Conservation (phyloP, 306 rosid genomes). For the Alnus rubra region DNA sequence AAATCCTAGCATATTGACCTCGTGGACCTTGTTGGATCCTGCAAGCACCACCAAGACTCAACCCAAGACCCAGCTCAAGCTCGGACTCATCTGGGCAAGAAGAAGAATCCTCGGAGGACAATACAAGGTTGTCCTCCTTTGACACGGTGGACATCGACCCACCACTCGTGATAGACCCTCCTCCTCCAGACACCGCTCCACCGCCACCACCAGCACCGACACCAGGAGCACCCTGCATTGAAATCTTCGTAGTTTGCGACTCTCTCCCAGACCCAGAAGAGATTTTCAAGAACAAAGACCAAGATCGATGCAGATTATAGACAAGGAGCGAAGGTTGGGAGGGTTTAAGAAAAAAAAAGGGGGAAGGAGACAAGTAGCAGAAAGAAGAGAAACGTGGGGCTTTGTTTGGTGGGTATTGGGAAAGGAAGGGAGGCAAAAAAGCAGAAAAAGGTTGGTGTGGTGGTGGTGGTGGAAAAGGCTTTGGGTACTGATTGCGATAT, state of each 20-base stretch:
- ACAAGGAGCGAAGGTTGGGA: background rate
- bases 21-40: slow-evolving; percentile 35
- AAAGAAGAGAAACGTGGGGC: background rate
- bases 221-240: slow-evolving; percentile 38
- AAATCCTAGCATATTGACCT: slow-evolving; percentile 52
- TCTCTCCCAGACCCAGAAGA: slow-evolving; percentile 5
- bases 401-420: slow-evolving; percentile 18
- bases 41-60: slow-evolving; percentile 48
- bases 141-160: slow-evolving; percentile 64
- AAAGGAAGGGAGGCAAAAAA: background rate
- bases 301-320: background rate
- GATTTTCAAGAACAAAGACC: background rate
- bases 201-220: background rate
- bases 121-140: slow-evolving; percentile 64
- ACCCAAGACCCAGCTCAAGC: slow-evolving; percentile 79
- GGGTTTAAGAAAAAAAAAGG: slow-evolving; percentile 17
- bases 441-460: slow-evolving; percentile 31
- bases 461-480: slow-evolving; percentile 15
- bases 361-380: background rate
- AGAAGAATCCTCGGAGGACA: slow-evolving; percentile 86
- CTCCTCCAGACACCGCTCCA: slow-evolving; percentile 10
- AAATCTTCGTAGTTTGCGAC: background rate
- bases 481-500: slow-evolving; percentile 7
- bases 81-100: slow-evolving; percentile 76
- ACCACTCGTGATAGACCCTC: slow-evolving; percentile 7